These are phyloP conservation scores for Cyanodermella asteris DNA, from an alignment of 2,329 filamentous ascomycete genomes.

Conservation along the genomic window DNA sequence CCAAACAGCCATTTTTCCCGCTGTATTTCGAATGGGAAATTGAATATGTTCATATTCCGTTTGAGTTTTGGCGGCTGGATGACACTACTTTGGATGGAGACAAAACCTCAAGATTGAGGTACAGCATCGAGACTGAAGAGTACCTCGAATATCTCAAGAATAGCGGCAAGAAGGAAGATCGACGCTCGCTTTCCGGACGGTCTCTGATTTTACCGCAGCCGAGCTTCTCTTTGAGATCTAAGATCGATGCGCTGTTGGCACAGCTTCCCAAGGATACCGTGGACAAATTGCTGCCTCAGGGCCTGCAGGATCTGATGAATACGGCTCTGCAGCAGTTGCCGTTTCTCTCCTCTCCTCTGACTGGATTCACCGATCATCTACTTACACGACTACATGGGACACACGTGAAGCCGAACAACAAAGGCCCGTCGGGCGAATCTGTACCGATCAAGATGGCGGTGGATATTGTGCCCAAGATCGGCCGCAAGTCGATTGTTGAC, in stretches of 20 bases:
- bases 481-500: neutral
- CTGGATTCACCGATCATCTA: slow-evolving; percentile 14
- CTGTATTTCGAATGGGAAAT: slow-evolving; percentile 24
- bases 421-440: slow-evolving; percentile 2
- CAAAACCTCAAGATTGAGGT: too few species aligned
- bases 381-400: slow-evolving; percentile 14
- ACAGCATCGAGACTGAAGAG: neutral
- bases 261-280: slow-evolving; percentile 16
- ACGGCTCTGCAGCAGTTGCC: slow-evolving; percentile 4
- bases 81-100: slow-evolving; percentile 4
- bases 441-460: slow-evolving; percentile 5
- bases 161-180: slow-evolving; percentile 5
- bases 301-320: slow-evolving; percentile 6
- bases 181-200: slow-evolving; percentile 15
- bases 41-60: slow-evolving; percentile 20
- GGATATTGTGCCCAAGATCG: slow-evolving; percentile 11
- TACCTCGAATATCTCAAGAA: neutral
- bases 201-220: slow-evolving; percentile 21
- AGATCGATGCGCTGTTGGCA: slow-evolving; percentile 9
- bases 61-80: slow-evolving; percentile 14
- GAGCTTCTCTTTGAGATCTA: slow-evolving; percentile 13
- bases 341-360: slow-evolving; percentile 13
- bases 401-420: slow-evolving; percentile 18
- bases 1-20: slow-evolving; percentile 20
- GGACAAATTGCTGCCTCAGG: slow-evolving; percentile 6